Evolutionary conservation across 2,329 filamentous ascomycete species (phyloP), one percentile per base, ranked within the genome.

Genomic region (Verticillium longisporum): DNA sequence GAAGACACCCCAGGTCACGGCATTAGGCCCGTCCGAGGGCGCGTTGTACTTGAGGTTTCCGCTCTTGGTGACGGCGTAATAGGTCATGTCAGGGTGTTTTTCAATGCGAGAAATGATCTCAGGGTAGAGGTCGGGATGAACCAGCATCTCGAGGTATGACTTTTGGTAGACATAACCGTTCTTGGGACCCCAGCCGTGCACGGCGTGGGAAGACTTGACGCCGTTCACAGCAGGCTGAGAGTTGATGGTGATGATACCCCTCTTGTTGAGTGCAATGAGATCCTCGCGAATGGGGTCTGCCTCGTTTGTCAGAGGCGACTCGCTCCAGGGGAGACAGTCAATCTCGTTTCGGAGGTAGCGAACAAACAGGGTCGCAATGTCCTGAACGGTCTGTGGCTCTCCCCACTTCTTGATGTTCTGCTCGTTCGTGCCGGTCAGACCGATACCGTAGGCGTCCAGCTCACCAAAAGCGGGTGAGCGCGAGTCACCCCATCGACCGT

Each of bases 1-100:
- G 79, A 98, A 99, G 37, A 99, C 96, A 75, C 95, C 95, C 95
- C 95, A 99, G 1, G 95, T 99, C 57, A 99, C 91, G n/a, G 95
- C 95, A 69, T 99, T 99, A 41, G 95, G 95, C 6, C 92, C 91
- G 67, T 96, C 92, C 26, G 87, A 85, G 9, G 88, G 87, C 1
- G 92, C 88, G 70, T 99, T 98, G 33, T 92, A 95, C 74, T 87
- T 88, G 61, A 84, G 81, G 61, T 88, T 85, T 33, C 94, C 93
- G 21, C 83, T 82, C 74, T 91, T 93, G 68, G 91, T 95, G 64
- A 97, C 92, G 56, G 92, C 92, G 70, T 98, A 97, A 78, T 96
- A 99, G 0, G 94, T 97, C 71, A 99, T 80, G 66, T 96, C 90
- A 3, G 88, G 84, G 69, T 95, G 85, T 56, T 83, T 80, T 67